Evolutionary conservation across 2,329 filamentous ascomycete species (phyloP), one percentile per base, ranked within the genome.

Genomic region (Aspergillus viridinutans): DNA sequence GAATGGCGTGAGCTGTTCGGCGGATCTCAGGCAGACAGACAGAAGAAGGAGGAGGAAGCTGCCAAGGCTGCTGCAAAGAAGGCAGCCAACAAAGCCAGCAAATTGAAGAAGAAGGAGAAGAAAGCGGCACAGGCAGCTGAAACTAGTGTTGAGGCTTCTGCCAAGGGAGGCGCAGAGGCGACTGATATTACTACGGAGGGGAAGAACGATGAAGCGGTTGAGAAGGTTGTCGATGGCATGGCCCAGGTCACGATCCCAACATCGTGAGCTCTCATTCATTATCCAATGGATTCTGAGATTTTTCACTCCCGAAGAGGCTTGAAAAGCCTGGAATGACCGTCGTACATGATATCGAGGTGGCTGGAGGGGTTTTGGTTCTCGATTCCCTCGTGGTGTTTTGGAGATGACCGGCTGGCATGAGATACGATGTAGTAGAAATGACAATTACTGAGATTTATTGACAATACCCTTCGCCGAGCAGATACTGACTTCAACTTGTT

Each of bases 1-100:
- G 89, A 93, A 72, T 96, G 92, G 92, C 86, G 88, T 57, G 84
- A 88, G 61, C 82, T 84, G 64, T 96, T 86, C 65, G 87, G 87
- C 52, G 87, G 87, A 6, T 84, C 82, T 21, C 84, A 87, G 67
- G 81, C 82, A 38, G 80, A 87, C 64, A 85, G 90, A 61, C 79
- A 86, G 43, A 87, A 87, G 68, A 88, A 89, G 67, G 86, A 89
- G 63, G 88, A 74, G 35, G 72, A 74, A 25, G 80, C 79, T 12
- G 74, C 61, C 54, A 78, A 76, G 61, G 21, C 21, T 14, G 43
- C 43, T n/a, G 43, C 43, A 3, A 76, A 74, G 64, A 75, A 76
- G 63, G 74, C 80, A 32, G 61, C 60, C n/a, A 64, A 64, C 25
- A 75, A 74, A 63, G 71, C 72, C 5, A 58, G 66, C 65, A 6